Evolutionary conservation across 805 yeast species (phyloP), one percentile per base, ranked within the genome.

Genomic region (Candida nanaspora): DNA sequence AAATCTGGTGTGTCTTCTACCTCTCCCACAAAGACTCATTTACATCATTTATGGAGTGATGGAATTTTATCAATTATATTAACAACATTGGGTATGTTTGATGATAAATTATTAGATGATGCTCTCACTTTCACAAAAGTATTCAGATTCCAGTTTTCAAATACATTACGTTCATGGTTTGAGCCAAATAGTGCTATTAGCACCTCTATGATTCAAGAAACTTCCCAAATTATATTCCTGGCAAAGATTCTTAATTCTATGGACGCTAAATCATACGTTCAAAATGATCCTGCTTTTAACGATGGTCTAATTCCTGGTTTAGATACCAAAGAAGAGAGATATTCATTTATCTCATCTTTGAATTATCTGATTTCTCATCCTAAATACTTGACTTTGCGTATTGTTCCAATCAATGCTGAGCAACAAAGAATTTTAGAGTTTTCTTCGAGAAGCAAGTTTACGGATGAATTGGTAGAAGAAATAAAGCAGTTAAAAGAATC

Each of bases 301-400:
- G 50, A 53, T 14, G 43, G 39, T 16, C 43, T 63, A 26, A 43
- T 77, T 55, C 81, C 82, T 1, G 89, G 87, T 0, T 60, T 84
- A 37, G 87, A 82, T 42, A 68, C 74, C 1, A 69, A 65, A 28
- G 67, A 72, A 23, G 82, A 80, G 43, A 69, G 82, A 44, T 72
- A 69, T n/a, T 76, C 72, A 21, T 71, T 89, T 45, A 64, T 69
- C 4, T 76, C 70, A 33, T 76, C 82, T 10, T 62, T 88, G 42
- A 82, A 76, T 41, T 85, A 86, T 48, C 68, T 89, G 32, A 68
- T 86, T 46, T 81, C 89, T 22, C 97, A 89, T 61, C 96, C 95
- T 13, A 87, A 86, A 58, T 88, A 80, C 49, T 64, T 89, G 45
- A 72, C 84, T 5, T 74, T 89, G 6, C 66, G 93, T 48, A 70